Evolutionary conservation across 306 rosid genomes (phyloP).

Genomic region (Prunus mume): DNA sequence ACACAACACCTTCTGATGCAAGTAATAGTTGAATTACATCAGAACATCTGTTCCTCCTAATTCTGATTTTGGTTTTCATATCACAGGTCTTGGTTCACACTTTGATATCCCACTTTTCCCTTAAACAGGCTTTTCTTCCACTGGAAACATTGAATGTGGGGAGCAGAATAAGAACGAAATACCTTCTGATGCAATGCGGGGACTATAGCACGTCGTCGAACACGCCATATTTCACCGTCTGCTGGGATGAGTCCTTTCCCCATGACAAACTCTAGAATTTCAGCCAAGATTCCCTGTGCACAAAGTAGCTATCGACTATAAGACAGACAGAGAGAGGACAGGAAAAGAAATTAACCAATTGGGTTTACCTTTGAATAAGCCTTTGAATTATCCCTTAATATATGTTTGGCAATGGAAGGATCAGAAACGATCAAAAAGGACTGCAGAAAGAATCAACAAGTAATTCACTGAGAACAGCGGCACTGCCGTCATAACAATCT

Average conservation of each 20-base stretch:
- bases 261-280: constrained; percentile 94
- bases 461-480: neutral
- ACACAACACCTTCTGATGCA: neutral
- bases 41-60: neutral
- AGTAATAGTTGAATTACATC: neutral
- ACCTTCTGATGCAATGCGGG: constrained; percentile 95
- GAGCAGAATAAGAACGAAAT: neutral
- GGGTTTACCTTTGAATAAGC: constrained; percentile 83
- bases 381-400: constrained; percentile 85
- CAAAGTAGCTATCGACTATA: constrained; percentile 16
- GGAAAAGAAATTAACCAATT: constrained; percentile 11
- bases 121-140: neutral
- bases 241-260: constrained; percentile 99
- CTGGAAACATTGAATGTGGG: neutral
- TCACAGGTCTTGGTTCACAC: neutral
- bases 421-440: constrained; percentile 91
- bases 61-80: neutral
- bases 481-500: neutral
- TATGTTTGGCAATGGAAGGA: constrained; percentile 88
- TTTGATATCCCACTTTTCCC: neutral
- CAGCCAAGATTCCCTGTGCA: constrained; percentile 94
- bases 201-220: constrained; percentile 81
- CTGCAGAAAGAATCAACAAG: constrained; percentile 44
- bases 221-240: constrained; percentile 96
- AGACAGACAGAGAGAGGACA: constrained; percentile 8